Base-by-base conservation (phyloP, 805 yeast species). In the Brettanomyces anomalus region DNA sequence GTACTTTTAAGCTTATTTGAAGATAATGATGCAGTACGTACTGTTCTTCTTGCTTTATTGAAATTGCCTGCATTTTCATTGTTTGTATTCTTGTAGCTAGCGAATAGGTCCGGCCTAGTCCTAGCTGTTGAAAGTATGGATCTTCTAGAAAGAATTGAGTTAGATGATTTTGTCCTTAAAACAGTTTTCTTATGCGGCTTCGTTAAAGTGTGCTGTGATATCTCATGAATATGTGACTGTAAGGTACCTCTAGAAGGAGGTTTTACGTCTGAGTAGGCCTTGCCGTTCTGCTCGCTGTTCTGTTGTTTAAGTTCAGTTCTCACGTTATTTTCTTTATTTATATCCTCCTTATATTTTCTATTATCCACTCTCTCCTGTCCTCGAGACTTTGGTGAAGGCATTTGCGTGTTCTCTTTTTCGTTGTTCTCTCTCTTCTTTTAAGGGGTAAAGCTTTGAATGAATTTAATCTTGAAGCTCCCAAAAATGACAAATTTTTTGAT, bases 121-220 rank as follows among this genome's bases (percentile, higher is more conserved):
- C 18, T 11, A n/a, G 37, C 21, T 11, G 41, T 8, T 8, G 39
- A 6, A 14, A 40, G 45, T 30, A 46, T 41, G 19, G 47, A 28
- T 16, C 39, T 15, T 21, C 16, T 16, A n/a, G 39, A 36, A 21
- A 39, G 41, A 15, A 56, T 38, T 2, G 56, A 46, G 43, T 56
- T 56, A 3, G 58, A 47, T 2, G 60, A 56, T 35, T 56, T 56
- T 5, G 58, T 48, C 39, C 59, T 40, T 32, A 55, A 28, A 5
- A 49, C 56, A 17, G 49, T 43, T 2, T 24, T 24, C 28, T 24
- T 24, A 11, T 24, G 28, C 10, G 10, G 10, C 6, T 11, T 24
- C 6, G 28, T 24, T 24, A 2, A 24, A 24, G 28, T 7, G 10
- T 24, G 10, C 28, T 11, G 6, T 24, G 28, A 24, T 24, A 11